Conservation (phyloP, 2,329 filamentous ascomycete genomes). For the Diplodia intermedia region DNA sequence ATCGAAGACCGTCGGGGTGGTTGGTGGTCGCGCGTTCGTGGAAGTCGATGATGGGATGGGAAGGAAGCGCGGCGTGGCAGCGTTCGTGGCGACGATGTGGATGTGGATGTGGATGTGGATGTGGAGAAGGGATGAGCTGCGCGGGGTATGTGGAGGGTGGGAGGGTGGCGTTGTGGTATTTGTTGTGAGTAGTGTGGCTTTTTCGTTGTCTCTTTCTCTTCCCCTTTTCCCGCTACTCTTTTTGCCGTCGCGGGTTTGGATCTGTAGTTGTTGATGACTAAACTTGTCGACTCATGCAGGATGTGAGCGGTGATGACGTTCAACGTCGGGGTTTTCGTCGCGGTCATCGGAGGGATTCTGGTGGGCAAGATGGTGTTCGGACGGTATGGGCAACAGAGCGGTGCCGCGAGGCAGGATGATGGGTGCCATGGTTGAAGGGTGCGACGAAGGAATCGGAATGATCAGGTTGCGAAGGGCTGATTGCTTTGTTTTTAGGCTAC, state of each 20-base stretch:
- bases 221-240: neutral
- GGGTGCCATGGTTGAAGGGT: slow-evolving; percentile 39
- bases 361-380: slow-evolving; percentile 43
- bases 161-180: slow-evolving; percentile 41
- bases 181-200: slow-evolving; percentile 38
- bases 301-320: slow-evolving; percentile 47
- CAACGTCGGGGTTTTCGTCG: slow-evolving; percentile 43
- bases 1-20: too few species aligned
- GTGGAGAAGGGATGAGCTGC: slow-evolving; percentile 34
- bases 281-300: slow-evolving; percentile 29
- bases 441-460: neutral
- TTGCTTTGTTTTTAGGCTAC: neutral
- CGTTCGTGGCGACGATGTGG: neutral
- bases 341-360: slow-evolving; percentile 42
- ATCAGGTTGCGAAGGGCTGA: neutral
- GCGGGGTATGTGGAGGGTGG: slow-evolving; percentile 36
- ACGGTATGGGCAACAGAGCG: slow-evolving; percentile 37
- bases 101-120: neutral
- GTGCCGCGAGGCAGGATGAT: slow-evolving; percentile 38
- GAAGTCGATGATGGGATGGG: too few species aligned
- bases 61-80: too few species aligned
- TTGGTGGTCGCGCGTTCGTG: too few species aligned
- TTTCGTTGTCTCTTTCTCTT: neutral
- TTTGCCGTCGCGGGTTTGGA: too few species aligned
- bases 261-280: neutral